Evolutionary conservation across 768 basidiomycete genomes (phyloP).

Genomic region (Leccinellum rugosiceps): DNA sequence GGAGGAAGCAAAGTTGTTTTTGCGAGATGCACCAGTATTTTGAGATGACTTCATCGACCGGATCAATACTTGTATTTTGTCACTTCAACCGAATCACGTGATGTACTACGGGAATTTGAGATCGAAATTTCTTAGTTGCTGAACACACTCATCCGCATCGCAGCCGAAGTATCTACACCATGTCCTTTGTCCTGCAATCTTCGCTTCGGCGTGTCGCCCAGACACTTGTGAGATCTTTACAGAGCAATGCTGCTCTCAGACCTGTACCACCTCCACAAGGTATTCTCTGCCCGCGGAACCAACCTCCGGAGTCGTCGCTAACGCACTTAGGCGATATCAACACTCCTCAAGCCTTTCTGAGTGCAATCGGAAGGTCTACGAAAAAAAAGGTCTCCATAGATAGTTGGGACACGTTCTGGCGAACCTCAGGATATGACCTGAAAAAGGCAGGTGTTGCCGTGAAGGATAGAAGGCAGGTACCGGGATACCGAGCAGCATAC

Average conservation of each 20-base stretch:
- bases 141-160: not conserved
- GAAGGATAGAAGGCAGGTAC: conserved; percentile 64
- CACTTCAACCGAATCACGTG: conserved; percentile 14
- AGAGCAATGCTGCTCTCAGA: conserved; percentile 27
- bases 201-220: conserved; percentile 19
- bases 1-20: conserved; percentile 78
- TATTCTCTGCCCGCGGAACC: not conserved
- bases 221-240: conserved; percentile 27
- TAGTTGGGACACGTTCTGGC: conserved; percentile 76
- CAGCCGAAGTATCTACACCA: not conserved
- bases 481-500: not conserved
- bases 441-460: conserved; percentile 64
- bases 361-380: conserved; percentile 65
- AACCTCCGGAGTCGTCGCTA: not conserved
- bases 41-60: conserved; percentile 30
- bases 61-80: not conserved
- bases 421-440: conserved; percentile 50
- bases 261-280: conserved; percentile 26
- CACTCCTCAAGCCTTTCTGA: conserved; percentile 64
- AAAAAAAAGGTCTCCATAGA: conserved; percentile 63
- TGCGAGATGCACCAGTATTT: conserved; percentile 89
- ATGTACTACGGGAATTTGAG: conserved; percentile 4
- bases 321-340: conserved; percentile 43
- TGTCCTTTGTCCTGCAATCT: conserved; percentile 21
- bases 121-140: conserved; percentile 1